These are phyloP conservation scores for Exophiala spinifera DNA, from an alignment of 2,329 filamentous ascomycete genomes.

Conservation along the genomic window DNA sequence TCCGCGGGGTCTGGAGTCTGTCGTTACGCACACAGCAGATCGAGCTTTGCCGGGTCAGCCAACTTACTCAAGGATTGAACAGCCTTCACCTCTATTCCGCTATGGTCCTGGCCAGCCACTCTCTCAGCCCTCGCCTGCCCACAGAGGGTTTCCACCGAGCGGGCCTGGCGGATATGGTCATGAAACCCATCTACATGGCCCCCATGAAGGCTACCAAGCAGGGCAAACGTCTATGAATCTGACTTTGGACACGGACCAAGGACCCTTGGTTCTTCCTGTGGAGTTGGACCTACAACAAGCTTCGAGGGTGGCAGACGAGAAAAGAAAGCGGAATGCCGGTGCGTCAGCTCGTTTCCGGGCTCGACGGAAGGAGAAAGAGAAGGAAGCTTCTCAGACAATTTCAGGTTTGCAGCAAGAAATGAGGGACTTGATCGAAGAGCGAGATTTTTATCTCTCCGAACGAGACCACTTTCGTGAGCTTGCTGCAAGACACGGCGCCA, in stretches of 20 bases:
- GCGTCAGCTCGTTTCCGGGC: constrained; percentile 79
- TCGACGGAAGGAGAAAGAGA: constrained; percentile 78
- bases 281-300: constrained; percentile 68
- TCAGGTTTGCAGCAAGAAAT: constrained; percentile 66
- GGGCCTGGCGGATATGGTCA: constrained; percentile 11
- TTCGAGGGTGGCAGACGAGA: constrained; percentile 79
- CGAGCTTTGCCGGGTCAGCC: constrained; percentile 11
- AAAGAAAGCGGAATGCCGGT: constrained; percentile 78
- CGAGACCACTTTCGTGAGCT: constrained; percentile 69
- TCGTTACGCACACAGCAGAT: constrained; percentile 10
- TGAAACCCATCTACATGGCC: constrained; percentile 18
- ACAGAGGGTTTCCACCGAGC: constrained; percentile 14
- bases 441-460: constrained; percentile 71
- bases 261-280: constrained; percentile 41
- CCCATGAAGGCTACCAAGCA: constrained; percentile 24
- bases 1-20: constrained; percentile 4
- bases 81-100: constrained; percentile 17
- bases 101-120: constrained; percentile 11
- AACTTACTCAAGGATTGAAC: constrained; percentile 13
- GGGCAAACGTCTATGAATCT: constrained; percentile 31
- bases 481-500: constrained; percentile 46
- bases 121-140: constrained; percentile 9
- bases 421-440: constrained; percentile 65
- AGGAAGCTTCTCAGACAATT: constrained; percentile 66
- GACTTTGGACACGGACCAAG: constrained; percentile 34